Conservation (phyloP, 2,329 filamentous ascomycete genomes). For the Fusarium decemcellulare region DNA sequence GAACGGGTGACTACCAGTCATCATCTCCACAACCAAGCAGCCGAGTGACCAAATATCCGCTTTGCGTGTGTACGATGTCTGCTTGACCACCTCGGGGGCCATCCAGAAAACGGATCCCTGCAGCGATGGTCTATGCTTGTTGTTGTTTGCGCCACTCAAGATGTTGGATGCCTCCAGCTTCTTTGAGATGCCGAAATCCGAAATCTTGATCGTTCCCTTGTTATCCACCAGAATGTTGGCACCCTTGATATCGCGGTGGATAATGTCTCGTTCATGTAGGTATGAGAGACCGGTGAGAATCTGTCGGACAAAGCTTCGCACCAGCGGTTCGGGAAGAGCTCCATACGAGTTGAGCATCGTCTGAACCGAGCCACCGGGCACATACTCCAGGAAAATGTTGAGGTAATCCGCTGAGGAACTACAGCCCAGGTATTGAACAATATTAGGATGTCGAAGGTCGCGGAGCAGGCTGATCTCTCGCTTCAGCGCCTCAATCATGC, state of each 20-base stretch:
- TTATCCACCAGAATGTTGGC: slow-evolving; percentile 99
- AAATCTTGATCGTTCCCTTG: slow-evolving; percentile 99
- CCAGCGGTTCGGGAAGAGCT: slow-evolving; percentile 91
- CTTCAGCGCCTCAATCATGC: slow-evolving; percentile 97
- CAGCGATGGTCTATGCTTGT: slow-evolving; percentile 81
- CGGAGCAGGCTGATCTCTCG: slow-evolving; percentile 95
- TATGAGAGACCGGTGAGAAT: slow-evolving; percentile 95
- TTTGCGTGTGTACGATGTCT: slow-evolving; percentile 97
- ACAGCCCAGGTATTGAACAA: slow-evolving; percentile 97
- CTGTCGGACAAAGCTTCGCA: slow-evolving; percentile 96
- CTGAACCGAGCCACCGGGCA: slow-evolving; percentile 96
- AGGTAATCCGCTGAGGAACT: slow-evolving; percentile 91
- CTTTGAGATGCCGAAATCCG: slow-evolving; percentile 98
- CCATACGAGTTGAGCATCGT: slow-evolving; percentile 99
- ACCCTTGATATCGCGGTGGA: slow-evolving; percentile 98
- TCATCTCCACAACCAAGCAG: slow-evolving; percentile 98
- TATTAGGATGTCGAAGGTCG: slow-evolving; percentile 95
- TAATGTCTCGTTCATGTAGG: slow-evolving; percentile 94
- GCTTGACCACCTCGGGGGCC: slow-evolving; percentile 98
- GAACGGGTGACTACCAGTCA: slow-evolving; percentile 96
- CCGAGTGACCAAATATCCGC: slow-evolving; percentile 99
- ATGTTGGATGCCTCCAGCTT: slow-evolving; percentile 94
- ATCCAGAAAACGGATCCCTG: slow-evolving; percentile 99
- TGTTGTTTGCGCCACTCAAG: slow-evolving; percentile 77
- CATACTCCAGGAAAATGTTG: slow-evolving; percentile 99